Percentiles rank a stretch among this genome's conserved stretches.
Evolutionary conservation across 2,329 filamentous ascomycete genomes (phyloP).

Genomic region (Lasiodiplodia gonubiensis): DNA sequence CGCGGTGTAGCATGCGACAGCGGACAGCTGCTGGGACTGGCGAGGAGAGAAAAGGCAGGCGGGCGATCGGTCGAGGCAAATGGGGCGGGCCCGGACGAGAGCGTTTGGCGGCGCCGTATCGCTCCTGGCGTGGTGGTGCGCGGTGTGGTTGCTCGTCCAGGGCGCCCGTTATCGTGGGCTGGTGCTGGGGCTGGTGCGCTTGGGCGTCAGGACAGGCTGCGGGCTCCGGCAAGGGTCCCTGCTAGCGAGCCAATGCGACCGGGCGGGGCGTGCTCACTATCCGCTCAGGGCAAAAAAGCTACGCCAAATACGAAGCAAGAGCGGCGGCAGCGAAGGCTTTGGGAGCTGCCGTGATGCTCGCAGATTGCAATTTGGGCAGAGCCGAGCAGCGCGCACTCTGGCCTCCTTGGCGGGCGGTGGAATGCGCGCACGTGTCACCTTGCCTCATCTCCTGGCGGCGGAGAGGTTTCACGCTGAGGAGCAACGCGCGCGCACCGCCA

Average conservation of each 20-base stretch:
- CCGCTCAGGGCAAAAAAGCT: slow-evolving; percentile 17
- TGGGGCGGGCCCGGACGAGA: slow-evolving; percentile 17
- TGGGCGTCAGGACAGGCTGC: slow-evolving; percentile 21
- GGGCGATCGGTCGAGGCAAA: not conserved
- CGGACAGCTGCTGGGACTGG: not conserved
- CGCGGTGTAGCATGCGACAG: slow-evolving; percentile 20
- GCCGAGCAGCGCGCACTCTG: slow-evolving; percentile 16
- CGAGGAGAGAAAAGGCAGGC: not conserved
- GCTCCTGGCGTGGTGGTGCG: slow-evolving; percentile 27
- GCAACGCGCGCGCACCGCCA: slow-evolving; percentile 15
- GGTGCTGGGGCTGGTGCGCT: slow-evolving; percentile 15
- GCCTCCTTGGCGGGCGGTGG: slow-evolving; percentile 25
- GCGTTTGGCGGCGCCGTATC: slow-evolving; percentile 18
- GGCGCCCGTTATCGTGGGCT: slow-evolving; percentile 28
- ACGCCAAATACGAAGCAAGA: slow-evolving; percentile 23
- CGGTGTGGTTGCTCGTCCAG: slow-evolving; percentile 22
- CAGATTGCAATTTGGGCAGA: slow-evolving; percentile 27
- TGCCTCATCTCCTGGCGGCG: slow-evolving; percentile 26
- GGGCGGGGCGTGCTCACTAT: slow-evolving; percentile 21
- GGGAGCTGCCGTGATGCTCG: slow-evolving; percentile 8
- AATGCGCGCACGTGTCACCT: slow-evolving; percentile 24
- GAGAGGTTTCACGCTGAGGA: slow-evolving; percentile 27
- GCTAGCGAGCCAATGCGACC: slow-evolving; percentile 18
- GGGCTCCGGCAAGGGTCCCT: slow-evolving; percentile 20
- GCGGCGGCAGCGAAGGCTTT: slow-evolving; percentile 3